Evolutionary conservation across 768 basidiomycete species (phyloP), one percentile per base, ranked within the genome.

Genomic region (Pulveroboletus sp.): DNA sequence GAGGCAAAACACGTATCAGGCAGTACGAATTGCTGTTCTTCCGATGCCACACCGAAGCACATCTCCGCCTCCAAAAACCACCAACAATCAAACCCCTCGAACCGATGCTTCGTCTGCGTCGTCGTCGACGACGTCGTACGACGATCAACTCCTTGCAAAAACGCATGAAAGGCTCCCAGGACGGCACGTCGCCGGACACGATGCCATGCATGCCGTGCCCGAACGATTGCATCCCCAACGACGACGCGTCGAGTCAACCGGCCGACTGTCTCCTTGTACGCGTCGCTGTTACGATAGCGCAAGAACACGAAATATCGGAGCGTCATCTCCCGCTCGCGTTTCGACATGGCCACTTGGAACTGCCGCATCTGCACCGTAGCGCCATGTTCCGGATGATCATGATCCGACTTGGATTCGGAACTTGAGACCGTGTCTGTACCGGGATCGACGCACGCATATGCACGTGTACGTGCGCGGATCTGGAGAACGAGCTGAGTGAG

Each of bases 11-110:
- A 82, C 24, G 70, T 67, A 46, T 80, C 78, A 1, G 78, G 71
- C 4, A 82, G 60, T 39, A 83, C 73, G 48, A 73, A 83, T 57
- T 83, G 80, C 36, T 81, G 78, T 21, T 74, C 75, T 27, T 80
- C 78, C 3, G 69, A 68, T 1, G 80, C 74, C 5, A 82, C 56
- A 2, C 81, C 81, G 30, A 83, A 65, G 54, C 75, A 81, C 2
- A 83, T 56, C 54, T 83, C 80, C 0, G 78, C 76, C 13, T 71
- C 68, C 38, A 70, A 67, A 18, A 79, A 67, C 13, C 66, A 64
- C 79, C 78, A 79, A 46, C 76, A 81, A 48, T 76, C 76, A 6
- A 63, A 53, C 13, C 47, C 56, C 28, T 64, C 54, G 26, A 65
- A 61, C 2, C 26, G 52, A 32, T 43, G 39, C 26, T 30, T 33